Percentiles rank a stretch among this genome's conserved stretches.
These are phyloP conservation scores for Volvox carteri DNA, from an alignment of 163 green algal genomes.

Conservation along the genomic window DNA sequence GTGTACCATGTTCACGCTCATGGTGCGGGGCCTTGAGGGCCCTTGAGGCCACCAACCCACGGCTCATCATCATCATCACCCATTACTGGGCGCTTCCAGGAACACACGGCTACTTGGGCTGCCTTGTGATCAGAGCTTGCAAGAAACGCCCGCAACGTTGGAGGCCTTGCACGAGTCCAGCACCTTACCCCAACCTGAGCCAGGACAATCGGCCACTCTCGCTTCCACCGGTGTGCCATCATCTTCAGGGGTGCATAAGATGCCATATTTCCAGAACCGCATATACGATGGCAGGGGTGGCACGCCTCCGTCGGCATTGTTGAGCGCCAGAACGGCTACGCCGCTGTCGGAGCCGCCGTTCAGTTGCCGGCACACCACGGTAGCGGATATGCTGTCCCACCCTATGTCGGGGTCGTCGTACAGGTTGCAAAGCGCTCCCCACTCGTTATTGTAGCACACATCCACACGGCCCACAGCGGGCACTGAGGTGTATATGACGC, in stretches of 20 bases:
- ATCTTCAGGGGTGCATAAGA: too few relatives aligned
- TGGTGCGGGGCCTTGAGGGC: too few relatives aligned
- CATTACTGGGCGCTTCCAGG: too few relatives aligned
- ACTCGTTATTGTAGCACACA: background rate
- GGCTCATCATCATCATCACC: too few relatives aligned
- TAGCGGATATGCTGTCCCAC: conserved; percentile 5
- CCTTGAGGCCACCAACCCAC: too few relatives aligned
- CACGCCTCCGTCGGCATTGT: background rate
- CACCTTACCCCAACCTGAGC: background rate
- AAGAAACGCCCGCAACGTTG: background rate
- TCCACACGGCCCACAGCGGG: conserved; percentile 37
- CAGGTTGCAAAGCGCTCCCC: conserved; percentile 26
- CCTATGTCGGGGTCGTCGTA: background rate
- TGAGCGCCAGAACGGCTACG: background rate
- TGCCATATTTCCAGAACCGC: background rate
- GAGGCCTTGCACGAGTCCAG: background rate
- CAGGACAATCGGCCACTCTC: background rate
- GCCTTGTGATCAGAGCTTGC: background rate
- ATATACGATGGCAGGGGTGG: background rate
- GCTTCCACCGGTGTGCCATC: too few relatives aligned
- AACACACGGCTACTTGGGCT: too few relatives aligned
- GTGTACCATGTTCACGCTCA: too few relatives aligned
- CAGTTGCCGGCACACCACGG: conserved; percentile 10
- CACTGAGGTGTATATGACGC: background rate
- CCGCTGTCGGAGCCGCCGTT: background rate